Evolutionary conservation across 2,329 filamentous ascomycete genomes (phyloP).

Genomic region (Pseudocercospora cruenta): DNA sequence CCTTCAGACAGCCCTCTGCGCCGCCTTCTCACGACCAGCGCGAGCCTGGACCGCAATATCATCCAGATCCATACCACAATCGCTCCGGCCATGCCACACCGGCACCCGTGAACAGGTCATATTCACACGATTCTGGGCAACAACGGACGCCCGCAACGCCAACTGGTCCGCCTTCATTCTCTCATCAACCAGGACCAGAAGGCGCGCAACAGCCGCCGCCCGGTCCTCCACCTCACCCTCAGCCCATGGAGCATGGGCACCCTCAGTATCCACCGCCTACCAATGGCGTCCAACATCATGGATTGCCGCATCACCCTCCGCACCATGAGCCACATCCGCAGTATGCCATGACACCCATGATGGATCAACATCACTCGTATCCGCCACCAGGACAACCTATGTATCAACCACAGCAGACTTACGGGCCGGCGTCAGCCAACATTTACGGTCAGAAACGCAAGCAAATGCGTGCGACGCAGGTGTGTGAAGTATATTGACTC

Average conservation of each 20-base stretch:
- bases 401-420: slow-evolving; percentile 29
- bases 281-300: slow-evolving; percentile 33
- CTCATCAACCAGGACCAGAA: slow-evolving; percentile 28
- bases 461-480: slow-evolving; percentile 43
- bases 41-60: slow-evolving; percentile 28
- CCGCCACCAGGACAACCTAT: slow-evolving; percentile 32
- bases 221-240: slow-evolving; percentile 26
- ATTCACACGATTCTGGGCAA: slow-evolving; percentile 39
- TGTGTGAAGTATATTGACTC: slow-evolving; percentile 21
- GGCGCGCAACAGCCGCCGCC: slow-evolving; percentile 29
- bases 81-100: slow-evolving; percentile 43
- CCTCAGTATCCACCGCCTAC: slow-evolving; percentile 35
- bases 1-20: slow-evolving; percentile 32
- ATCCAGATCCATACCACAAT: slow-evolving; percentile 36
- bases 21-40: slow-evolving; percentile 33
- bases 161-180: slow-evolving; percentile 28
- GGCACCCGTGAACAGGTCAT: slow-evolving; percentile 38
- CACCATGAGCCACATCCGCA: slow-evolving; percentile 33
- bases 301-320: slow-evolving; percentile 27
- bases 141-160: slow-evolving; percentile 41
- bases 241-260: slow-evolving; percentile 38
- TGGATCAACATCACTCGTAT: slow-evolving; percentile 35
- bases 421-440: slow-evolving; percentile 33
- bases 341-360: slow-evolving; percentile 35
- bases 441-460: slow-evolving; percentile 36